phyloP scores from a whole-genome alignment of 1,284 basidiomycete genomes.

The Ceratobasidium sp. region DNA sequence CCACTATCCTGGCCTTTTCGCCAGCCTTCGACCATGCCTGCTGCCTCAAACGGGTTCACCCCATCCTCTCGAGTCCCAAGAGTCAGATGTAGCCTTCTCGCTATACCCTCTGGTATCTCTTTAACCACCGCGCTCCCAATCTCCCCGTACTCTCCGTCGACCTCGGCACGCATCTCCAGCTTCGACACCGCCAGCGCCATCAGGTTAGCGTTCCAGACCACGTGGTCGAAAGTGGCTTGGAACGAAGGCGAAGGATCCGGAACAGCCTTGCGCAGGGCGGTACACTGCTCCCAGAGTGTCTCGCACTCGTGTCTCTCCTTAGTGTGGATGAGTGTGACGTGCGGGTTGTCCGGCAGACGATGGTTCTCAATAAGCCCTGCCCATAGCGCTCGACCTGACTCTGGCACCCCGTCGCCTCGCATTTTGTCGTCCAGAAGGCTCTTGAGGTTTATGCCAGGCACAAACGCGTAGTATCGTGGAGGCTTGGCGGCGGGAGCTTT shows the following conservation, averaged over 20 bases:
- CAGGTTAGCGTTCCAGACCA: slow-evolving; percentile 83
- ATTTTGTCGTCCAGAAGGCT: slow-evolving; percentile 62
- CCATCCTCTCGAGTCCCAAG: slow-evolving; percentile 76
- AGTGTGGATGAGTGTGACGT: slow-evolving; percentile 88
- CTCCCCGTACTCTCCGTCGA: slow-evolving; percentile 59
- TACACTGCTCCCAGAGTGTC: slow-evolving; percentile 77
- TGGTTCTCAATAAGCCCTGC: slow-evolving; percentile 61
- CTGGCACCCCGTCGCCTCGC: slow-evolving; percentile 52
- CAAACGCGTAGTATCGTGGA: slow-evolving; percentile 80
- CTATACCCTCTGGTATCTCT: slow-evolving; percentile 65
- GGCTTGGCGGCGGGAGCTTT: slow-evolving; percentile 48
- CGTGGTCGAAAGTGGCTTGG: slow-evolving; percentile 70
- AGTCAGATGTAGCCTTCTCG: slow-evolving; percentile 82
- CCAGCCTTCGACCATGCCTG: slow-evolving; percentile 71
- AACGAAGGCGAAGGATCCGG: slow-evolving; percentile 67
- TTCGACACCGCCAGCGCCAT: slow-evolving; percentile 82
- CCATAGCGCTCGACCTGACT: slow-evolving; percentile 65
- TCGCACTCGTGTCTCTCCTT: slow-evolving; percentile 67
- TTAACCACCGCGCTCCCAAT: slow-evolving; percentile 63
- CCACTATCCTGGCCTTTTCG: slow-evolving; percentile 57
- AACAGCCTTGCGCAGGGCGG: slow-evolving; percentile 59
- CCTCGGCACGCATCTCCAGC: slow-evolving; percentile 60
- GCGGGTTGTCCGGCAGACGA: slow-evolving; percentile 75
- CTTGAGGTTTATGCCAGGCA: slow-evolving; percentile 77
- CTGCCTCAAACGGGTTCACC: slow-evolving; percentile 80